phyloP scores from a whole-genome alignment of 768 basidiomycete species.

The Auriculariales sp. region DNA sequence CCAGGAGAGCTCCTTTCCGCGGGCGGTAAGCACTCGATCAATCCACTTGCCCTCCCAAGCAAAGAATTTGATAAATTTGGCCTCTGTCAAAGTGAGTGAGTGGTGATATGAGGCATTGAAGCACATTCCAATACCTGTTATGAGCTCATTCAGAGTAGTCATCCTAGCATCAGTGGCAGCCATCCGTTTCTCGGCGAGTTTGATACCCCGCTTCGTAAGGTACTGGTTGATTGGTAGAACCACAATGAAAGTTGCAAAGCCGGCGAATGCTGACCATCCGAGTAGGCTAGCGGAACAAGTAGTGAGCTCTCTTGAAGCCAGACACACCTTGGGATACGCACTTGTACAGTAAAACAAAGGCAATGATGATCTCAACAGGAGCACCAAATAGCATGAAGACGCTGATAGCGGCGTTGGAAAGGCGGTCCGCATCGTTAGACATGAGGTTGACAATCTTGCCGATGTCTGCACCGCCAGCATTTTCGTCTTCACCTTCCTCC shows the following conservation, averaged over 20 bases:
- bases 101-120: neutral
- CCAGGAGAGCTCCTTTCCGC: constrained; percentile 16
- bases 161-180: constrained; percentile 28
- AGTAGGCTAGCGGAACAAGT: constrained; percentile 21
- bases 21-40: constrained; percentile 19
- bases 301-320: neutral
- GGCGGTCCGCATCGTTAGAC: constrained; percentile 59
- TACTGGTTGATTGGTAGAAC: constrained; percentile 27
- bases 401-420: constrained; percentile 7
- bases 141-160: constrained; percentile 29
- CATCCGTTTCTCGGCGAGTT: constrained; percentile 19
- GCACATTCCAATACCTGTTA: constrained; percentile 8
- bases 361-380: constrained; percentile 20
- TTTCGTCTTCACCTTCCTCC: constrained; percentile 19
- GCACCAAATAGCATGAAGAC: constrained; percentile 4
- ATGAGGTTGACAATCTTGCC: constrained; percentile 88
- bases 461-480: constrained; percentile 55
- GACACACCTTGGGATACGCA: too few relatives aligned
- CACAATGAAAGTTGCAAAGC: constrained; percentile 25
- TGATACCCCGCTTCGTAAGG: constrained; percentile 23
- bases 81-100: neutral
- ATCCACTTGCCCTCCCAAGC: constrained; percentile 32
- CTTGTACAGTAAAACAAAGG: constrained; percentile 21
- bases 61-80: constrained; percentile 29
- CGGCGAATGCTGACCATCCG: constrained; percentile 31